A percentile compares a stretch with the other conserved stretches of the same genome.
phyloP scores from a whole-genome alignment of 805 yeast species.

The Wickerhamomyces ciferrii region DNA sequence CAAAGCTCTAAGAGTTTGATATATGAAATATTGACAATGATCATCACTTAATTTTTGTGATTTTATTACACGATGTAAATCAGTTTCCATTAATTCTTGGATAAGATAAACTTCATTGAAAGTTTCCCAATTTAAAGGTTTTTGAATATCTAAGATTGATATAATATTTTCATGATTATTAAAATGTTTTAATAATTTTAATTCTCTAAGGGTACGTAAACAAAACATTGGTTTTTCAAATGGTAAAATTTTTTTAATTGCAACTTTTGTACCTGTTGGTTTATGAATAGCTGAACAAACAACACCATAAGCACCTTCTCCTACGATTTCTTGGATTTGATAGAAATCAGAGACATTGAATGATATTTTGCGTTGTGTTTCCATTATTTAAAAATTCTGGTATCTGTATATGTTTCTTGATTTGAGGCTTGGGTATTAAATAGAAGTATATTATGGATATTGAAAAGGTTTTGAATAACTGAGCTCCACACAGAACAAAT shows the following conservation, averaged over 20 bases:
- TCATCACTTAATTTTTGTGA: slow-evolving; percentile 56
- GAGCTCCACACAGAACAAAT: too few relatives aligned
- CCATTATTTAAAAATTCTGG: slow-evolving; percentile 9
- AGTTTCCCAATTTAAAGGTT: slow-evolving; percentile 50
- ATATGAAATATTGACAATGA: slow-evolving; percentile 65
- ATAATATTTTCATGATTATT: slow-evolving; percentile 70
- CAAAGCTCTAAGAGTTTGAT: slow-evolving; percentile 66
- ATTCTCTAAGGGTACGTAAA: slow-evolving; percentile 65
- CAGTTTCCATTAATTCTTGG: slow-evolving; percentile 77
- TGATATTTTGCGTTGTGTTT: slow-evolving; percentile 37
- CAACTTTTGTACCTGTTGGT: slow-evolving; percentile 59
- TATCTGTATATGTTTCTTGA: neutral
- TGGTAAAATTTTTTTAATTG: slow-evolving; percentile 74
- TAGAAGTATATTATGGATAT: too few relatives aligned
- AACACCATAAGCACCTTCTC: slow-evolving; percentile 81
- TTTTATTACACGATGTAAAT: slow-evolving; percentile 56
- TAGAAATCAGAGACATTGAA: slow-evolving; percentile 63
- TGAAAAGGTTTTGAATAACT: too few relatives aligned
- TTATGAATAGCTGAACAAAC: slow-evolving; percentile 67
- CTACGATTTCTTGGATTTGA: slow-evolving; percentile 54
- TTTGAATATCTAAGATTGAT: slow-evolving; percentile 58
- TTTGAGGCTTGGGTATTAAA: neutral
- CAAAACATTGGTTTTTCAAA: slow-evolving; percentile 62
- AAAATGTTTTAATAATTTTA: slow-evolving; percentile 59
- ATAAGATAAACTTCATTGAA: slow-evolving; percentile 71